Conservation (phyloP, 805 yeast species). For the Saccharomyces kudriavzevii region DNA sequence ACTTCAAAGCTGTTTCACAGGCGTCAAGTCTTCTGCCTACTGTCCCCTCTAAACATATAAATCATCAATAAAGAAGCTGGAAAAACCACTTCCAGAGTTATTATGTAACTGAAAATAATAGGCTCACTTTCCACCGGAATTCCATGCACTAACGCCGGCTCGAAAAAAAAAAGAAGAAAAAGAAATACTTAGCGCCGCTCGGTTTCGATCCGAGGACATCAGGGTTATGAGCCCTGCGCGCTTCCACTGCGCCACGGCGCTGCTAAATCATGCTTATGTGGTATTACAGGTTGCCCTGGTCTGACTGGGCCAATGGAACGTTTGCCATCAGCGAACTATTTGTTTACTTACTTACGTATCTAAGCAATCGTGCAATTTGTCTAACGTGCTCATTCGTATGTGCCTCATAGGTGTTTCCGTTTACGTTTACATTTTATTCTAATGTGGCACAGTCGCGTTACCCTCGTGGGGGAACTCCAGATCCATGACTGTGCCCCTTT, state of each 20-base stretch:
- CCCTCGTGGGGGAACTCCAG: no score
- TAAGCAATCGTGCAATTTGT: no score
- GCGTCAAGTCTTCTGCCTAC: background rate
- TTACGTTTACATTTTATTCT: no score
- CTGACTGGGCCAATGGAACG: no score
- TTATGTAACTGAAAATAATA: background rate
- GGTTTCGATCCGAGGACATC: conserved; percentile 97
- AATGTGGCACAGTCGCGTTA: no score
- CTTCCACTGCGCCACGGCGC: conserved; percentile 99
- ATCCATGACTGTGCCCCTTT: no score
- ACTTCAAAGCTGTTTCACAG: background rate
- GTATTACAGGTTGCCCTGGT: no score
- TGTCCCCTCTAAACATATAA: background rate
- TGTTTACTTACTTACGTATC: no score
- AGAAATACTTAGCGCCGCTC: conserved; percentile 64
- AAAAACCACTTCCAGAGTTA: background rate
- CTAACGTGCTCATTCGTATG: no score
- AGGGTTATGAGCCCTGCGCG: conserved; percentile 99
- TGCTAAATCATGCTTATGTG: conserved; percentile 20
- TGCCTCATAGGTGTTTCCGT: no score
- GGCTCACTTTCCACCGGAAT: background rate
- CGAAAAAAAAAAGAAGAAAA: background rate
- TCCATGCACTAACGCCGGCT: background rate
- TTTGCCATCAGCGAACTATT: no score
- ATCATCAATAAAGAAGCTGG: background rate